Conservation (phyloP, 2,329 filamentous ascomycete species). For the Aspergillus brunneoviolaceus region DNA sequence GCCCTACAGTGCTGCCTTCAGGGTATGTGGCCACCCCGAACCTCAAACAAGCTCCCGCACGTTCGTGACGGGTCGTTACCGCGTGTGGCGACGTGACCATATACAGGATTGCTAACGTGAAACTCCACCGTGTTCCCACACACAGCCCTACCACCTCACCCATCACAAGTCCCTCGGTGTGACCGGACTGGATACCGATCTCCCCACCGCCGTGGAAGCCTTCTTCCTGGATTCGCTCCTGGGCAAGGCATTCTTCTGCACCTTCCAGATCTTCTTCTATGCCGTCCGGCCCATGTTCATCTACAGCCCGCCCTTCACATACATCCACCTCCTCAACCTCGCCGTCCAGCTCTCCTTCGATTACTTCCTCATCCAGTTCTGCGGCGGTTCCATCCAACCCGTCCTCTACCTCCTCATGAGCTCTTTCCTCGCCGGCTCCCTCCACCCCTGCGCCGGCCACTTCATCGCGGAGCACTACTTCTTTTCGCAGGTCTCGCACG, state of each 20-base stretch:
- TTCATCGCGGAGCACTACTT: slow-evolving; percentile 99
- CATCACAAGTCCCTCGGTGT: slow-evolving; percentile 99
- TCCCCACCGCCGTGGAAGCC: slow-evolving; percentile 88
- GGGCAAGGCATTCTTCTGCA: slow-evolving; percentile 98
- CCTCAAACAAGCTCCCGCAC: too few species aligned
- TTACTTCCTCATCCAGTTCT: slow-evolving; percentile 60
- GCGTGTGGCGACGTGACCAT: neutral
- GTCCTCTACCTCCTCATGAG: slow-evolving; percentile 82
- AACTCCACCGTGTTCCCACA: neutral
- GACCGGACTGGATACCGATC: slow-evolving; percentile 91
- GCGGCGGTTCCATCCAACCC: slow-evolving; percentile 58
- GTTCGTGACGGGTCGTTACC: neutral
- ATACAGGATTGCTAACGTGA: neutral
- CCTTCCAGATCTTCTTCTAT: slow-evolving; percentile 99
- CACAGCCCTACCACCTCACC: slow-evolving; percentile 88
- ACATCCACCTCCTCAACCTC: slow-evolving; percentile 81
- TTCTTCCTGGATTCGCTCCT: slow-evolving; percentile 88
- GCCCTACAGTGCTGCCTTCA: slow-evolving; percentile 93
- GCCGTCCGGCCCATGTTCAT: slow-evolving; percentile 93
- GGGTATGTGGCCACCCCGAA: slow-evolving; percentile 54
- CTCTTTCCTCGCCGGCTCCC: slow-evolving; percentile 87
- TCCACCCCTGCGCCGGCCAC: slow-evolving; percentile 93
- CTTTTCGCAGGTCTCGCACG: slow-evolving; percentile 47
- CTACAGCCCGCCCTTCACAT: slow-evolving; percentile 83
- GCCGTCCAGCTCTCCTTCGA: slow-evolving; percentile 76